phyloP scores from a whole-genome alignment of 108 stramenopile species.

The Nitzschia sp. region DNA sequence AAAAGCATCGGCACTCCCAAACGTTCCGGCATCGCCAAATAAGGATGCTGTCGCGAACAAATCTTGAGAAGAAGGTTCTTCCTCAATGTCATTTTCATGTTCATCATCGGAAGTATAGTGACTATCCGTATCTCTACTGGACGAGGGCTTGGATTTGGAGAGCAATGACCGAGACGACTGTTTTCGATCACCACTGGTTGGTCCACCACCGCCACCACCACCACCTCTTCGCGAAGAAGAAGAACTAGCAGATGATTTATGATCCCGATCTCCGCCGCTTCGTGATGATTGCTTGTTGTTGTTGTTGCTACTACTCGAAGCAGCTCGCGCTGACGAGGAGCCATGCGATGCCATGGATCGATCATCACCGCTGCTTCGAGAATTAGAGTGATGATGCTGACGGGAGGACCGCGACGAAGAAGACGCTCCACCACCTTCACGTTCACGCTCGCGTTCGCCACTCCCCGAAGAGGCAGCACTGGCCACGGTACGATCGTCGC shows the following conservation, averaged over 20 bases:
- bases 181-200: neutral
- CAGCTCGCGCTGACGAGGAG: too few relatives aligned
- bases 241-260: too few relatives aligned
- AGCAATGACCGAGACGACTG: too few relatives aligned
- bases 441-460: neutral
- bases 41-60: neutral
- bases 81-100: too few relatives aligned
- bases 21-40: neutral
- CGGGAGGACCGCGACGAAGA: too few relatives aligned
- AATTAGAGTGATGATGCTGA: slow-evolving; percentile 1
- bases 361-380: neutral
- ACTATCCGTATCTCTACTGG: too few relatives aligned
- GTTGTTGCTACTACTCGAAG: neutral
- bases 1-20: neutral
- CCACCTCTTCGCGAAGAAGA: too few relatives aligned
- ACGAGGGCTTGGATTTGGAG: neutral
- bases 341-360: neutral
- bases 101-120: too few relatives aligned
- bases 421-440: too few relatives aligned
- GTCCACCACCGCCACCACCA: neutral
- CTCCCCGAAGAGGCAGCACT: slow-evolving; percentile 8
- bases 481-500: slow-evolving; percentile 10
- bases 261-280: too few relatives aligned
- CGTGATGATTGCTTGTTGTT: too few relatives aligned
- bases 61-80: neutral